phyloP scores from a whole-genome alignment of 768 basidiomycete species.

The Lentinula lateritia region DNA sequence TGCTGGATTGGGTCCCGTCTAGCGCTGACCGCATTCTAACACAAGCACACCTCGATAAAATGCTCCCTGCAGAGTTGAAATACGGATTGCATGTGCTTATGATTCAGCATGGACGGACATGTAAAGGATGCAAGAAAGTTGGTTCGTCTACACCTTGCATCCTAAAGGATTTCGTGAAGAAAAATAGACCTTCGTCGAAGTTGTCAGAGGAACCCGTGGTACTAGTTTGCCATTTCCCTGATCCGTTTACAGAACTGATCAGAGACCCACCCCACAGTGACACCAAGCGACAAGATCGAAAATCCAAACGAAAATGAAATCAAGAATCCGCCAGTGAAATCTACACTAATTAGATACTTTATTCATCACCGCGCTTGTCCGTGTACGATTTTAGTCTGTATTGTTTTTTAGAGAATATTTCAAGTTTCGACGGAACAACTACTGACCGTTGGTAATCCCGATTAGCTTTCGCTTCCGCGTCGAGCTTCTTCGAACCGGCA shows the following conservation, averaged over 20 bases:
- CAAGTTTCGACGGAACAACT: background rate
- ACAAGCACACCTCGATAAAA: conserved; percentile 52
- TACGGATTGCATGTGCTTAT: conserved; percentile 55
- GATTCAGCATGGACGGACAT: conserved; percentile 50
- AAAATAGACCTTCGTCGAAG: background rate
- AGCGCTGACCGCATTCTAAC: conserved; percentile 44
- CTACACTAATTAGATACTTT: background rate
- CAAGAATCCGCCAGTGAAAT: background rate
- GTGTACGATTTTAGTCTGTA: conserved; percentile 8
- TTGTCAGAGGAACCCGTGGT: background rate
- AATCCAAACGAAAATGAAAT: too few species aligned
- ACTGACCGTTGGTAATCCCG: conserved; percentile 55
- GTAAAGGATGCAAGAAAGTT: conserved; percentile 46
- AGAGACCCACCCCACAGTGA: too few species aligned
- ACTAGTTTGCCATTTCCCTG: background rate
- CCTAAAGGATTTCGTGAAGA: conserved; percentile 26
- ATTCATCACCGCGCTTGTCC: conserved; percentile 1
- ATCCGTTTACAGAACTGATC: too few species aligned
- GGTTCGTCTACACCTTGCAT: conserved; percentile 19
- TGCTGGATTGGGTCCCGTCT: conserved; percentile 46
- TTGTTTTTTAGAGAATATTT: background rate
- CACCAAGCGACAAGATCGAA: too few species aligned
- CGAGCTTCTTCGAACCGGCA: conserved; percentile 31
- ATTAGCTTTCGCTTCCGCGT: conserved; percentile 42
- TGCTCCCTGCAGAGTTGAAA: conserved; percentile 47